Conservation (phyloP, 2,329 filamentous ascomycete genomes). For the Botrytis squamosa region DNA sequence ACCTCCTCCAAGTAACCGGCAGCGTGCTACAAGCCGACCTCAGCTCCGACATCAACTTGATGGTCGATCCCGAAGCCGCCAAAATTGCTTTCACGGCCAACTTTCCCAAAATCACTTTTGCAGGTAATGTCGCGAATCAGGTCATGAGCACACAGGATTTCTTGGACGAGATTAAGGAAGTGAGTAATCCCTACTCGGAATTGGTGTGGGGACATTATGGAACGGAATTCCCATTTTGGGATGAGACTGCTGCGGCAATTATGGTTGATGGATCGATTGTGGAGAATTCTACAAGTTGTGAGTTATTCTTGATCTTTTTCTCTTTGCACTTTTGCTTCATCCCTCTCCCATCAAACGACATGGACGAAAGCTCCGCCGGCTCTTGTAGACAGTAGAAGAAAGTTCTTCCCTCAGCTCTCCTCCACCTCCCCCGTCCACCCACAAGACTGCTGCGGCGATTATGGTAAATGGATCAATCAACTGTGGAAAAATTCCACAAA, state of each 20-base stretch:
- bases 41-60: slow-evolving; percentile 47
- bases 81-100: slow-evolving; percentile 50
- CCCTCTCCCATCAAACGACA: no score
- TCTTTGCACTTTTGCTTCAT: no score
- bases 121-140: slow-evolving; percentile 49
- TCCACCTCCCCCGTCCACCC: no score
- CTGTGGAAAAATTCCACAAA: slow-evolving; percentile 42
- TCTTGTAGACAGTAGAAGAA: no score
- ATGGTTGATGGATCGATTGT: slow-evolving; percentile 43
- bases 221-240: slow-evolving; percentile 46
- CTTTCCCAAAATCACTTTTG: slow-evolving; percentile 48
- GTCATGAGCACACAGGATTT: slow-evolving; percentile 44
- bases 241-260: slow-evolving; percentile 46
- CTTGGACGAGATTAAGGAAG: slow-evolving; percentile 42
- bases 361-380: no score
- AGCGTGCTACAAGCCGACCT: slow-evolving; percentile 35
- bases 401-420: no score
- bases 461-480: slow-evolving; percentile 41
- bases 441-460: slow-evolving; percentile 46
- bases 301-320: slow-evolving; percentile 15
- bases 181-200: slow-evolving; percentile 42
- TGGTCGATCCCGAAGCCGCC: slow-evolving; percentile 50
- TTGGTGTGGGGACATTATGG: slow-evolving; percentile 43
- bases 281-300: slow-evolving; percentile 41
- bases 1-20: slow-evolving; percentile 39